Evolutionary conservation across 768 basidiomycete genomes (phyloP).

Genomic region (Kwoniella mangroviensis): DNA sequence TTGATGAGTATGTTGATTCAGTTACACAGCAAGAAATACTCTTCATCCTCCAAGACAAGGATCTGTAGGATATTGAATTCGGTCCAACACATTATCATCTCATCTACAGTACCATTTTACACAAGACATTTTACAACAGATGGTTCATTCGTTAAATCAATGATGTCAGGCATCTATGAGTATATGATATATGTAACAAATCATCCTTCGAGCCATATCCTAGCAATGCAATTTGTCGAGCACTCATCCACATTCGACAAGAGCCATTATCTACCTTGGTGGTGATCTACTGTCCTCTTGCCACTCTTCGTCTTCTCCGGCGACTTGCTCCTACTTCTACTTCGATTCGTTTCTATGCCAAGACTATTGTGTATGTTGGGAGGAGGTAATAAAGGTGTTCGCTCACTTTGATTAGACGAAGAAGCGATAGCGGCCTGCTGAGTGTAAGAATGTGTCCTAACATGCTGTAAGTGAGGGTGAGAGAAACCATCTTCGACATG

Average conservation of each 20-base stretch:
- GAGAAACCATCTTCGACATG: conserved; percentile 37
- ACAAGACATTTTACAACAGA: not conserved
- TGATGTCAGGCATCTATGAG: not conserved
- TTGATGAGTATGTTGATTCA: no score
- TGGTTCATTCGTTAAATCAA: not conserved
- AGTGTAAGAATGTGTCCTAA: conserved; percentile 7
- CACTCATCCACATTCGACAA: not conserved
- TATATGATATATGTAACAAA: not conserved
- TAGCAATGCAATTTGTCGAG: not conserved
- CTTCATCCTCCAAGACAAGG: no score
- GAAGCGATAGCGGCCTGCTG: not conserved
- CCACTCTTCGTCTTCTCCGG: not conserved
- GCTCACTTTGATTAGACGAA: not conserved
- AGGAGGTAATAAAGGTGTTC: conserved; percentile 8
- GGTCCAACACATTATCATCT: no score
- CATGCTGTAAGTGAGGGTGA: conserved; percentile 6
- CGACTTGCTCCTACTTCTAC: conserved; percentile 8
- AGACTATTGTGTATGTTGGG: conserved; percentile 1
- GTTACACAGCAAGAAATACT: no score
- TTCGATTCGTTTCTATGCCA: conserved; percentile 11
- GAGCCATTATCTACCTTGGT: not conserved
- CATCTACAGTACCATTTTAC: no score
- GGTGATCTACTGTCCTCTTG: not conserved
- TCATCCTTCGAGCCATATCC: no score
- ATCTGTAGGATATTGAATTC: no score